These are phyloP conservation scores for Ceratobasidium papillatum DNA, from an alignment of 1,284 basidiomycete genomes.

Conservation along the genomic window DNA sequence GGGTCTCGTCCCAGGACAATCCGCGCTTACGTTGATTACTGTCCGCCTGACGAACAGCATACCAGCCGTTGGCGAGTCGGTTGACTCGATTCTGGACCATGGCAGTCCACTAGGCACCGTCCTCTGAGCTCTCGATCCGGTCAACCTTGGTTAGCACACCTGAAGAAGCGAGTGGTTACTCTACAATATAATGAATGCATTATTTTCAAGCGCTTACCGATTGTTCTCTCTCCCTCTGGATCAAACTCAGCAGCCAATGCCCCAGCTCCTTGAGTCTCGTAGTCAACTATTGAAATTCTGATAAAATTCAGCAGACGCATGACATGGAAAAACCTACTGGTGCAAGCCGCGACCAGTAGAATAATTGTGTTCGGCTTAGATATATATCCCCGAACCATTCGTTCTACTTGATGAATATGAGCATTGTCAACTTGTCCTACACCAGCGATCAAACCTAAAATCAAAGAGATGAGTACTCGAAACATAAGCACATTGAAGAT, in stretches of 20 bases:
- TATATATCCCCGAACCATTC: slow-evolving; percentile 5
- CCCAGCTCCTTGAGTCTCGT: slow-evolving; percentile 11
- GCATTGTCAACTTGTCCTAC: neutral
- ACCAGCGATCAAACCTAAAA: neutral
- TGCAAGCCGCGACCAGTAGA: neutral
- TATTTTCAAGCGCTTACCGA: neutral
- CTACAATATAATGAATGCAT: no score
- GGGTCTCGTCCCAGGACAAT: neutral
- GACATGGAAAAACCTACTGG: neutral
- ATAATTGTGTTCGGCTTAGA: slow-evolving; percentile 8
- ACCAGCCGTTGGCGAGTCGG: slow-evolving; percentile 10
- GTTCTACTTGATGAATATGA: neutral
- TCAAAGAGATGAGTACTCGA: no score
- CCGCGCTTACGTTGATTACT: neutral
- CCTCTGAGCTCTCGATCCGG: slow-evolving; percentile 14
- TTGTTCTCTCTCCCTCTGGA: neutral
- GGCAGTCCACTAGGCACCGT: neutral
- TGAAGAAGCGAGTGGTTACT: neutral
- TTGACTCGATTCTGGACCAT: neutral
- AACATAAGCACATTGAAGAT: no score
- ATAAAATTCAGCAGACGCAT: neutral
- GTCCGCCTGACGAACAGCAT: neutral
- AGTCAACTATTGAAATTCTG: neutral
- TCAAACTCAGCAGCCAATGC: neutral
- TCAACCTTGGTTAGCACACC: slow-evolving; percentile 9